phyloP scores from a whole-genome alignment of 2,329 filamentous ascomycete species.

The Nectriaceae sp. region DNA sequence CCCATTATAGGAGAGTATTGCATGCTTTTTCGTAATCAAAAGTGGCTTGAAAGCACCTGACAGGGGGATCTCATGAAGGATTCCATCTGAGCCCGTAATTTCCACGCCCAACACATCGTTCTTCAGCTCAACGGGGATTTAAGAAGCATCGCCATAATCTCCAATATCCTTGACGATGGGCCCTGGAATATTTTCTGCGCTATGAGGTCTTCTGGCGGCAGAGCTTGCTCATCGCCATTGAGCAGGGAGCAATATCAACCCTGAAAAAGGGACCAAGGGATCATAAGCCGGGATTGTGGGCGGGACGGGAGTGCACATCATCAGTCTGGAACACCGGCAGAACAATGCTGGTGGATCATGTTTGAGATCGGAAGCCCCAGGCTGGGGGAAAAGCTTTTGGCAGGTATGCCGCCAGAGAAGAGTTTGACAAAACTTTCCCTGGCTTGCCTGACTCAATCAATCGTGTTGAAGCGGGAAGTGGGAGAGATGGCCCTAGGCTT shows the following conservation, averaged over 20 bases:
- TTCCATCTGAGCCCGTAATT: too few relatives aligned
- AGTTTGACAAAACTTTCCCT: conserved; percentile 14
- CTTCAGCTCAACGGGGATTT: too few relatives aligned
- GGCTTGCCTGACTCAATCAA: too few relatives aligned
- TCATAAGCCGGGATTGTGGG: neutral
- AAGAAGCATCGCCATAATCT: too few relatives aligned
- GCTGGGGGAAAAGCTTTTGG: neutral
- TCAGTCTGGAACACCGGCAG: neutral
- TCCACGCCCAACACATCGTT: too few relatives aligned
- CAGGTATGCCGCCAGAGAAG: neutral
- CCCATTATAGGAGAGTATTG: neutral
- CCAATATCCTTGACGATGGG: too few relatives aligned
- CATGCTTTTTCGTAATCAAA: neutral
- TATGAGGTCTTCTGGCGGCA: too few relatives aligned
- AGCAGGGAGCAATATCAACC: too few relatives aligned
- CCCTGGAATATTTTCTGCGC: too few relatives aligned
- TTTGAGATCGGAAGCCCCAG: neutral
- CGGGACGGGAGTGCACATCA: neutral
- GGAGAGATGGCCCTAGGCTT: neutral
- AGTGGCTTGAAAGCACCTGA: neutral
- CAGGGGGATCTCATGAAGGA: too few relatives aligned
- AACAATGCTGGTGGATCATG: neutral
- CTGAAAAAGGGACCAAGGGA: neutral
- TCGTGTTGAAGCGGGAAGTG: conserved; percentile 6
- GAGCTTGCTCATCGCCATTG: too few relatives aligned